These are phyloP conservation scores for Fusarium oligoseptatum DNA, from an alignment of 2,329 filamentous ascomycete species.

Conservation along the genomic window DNA sequence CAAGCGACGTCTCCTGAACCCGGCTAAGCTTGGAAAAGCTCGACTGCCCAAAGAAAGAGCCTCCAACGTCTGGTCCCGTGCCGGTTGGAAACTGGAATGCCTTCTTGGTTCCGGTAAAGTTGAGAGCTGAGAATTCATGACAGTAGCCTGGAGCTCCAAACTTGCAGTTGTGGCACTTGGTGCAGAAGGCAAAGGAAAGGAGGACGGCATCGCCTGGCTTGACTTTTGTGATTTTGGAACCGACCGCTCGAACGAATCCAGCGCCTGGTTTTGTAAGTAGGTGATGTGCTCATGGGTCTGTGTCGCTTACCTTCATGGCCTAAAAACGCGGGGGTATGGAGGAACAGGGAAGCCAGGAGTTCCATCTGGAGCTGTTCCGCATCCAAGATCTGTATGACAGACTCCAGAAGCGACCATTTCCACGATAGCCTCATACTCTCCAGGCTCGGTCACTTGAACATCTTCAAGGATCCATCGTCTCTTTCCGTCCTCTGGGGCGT, in stretches of 20 bases:
- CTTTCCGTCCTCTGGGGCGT: slow-evolving; percentile 16
- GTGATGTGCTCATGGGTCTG: background rate
- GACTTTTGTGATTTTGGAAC: slow-evolving; percentile 16
- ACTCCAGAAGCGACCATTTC: slow-evolving; percentile 23
- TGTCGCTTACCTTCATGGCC: slow-evolving; percentile 1
- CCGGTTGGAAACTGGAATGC: background rate
- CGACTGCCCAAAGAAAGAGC: slow-evolving; percentile 22
- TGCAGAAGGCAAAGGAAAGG: slow-evolving; percentile 24
- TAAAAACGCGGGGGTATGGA: slow-evolving; percentile 19
- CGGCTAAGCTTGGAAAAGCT: slow-evolving; percentile 13
- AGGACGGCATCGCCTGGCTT: slow-evolving; percentile 23
- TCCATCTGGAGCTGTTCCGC: slow-evolving; percentile 21
- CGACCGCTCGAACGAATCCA: background rate
- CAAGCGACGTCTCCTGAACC: slow-evolving; percentile 15
- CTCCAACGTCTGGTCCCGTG: background rate
- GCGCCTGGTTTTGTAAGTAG: background rate
- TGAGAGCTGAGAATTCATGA: slow-evolving; percentile 15
- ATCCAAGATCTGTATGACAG: slow-evolving; percentile 24
- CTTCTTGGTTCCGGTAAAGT: slow-evolving; percentile 8
- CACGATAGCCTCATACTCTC: slow-evolving; percentile 18
- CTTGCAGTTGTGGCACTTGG: slow-evolving; percentile 19
- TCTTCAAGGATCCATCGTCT: slow-evolving; percentile 19
- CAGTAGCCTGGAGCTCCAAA: slow-evolving; percentile 21
- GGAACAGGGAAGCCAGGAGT: slow-evolving; percentile 21
- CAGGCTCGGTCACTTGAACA: background rate